A percentile compares a stretch with the other conserved stretches of the same genome.
phyloP scores from a whole-genome alignment of 257 asterid genomes.

The Cynanchum wilfordii region DNA sequence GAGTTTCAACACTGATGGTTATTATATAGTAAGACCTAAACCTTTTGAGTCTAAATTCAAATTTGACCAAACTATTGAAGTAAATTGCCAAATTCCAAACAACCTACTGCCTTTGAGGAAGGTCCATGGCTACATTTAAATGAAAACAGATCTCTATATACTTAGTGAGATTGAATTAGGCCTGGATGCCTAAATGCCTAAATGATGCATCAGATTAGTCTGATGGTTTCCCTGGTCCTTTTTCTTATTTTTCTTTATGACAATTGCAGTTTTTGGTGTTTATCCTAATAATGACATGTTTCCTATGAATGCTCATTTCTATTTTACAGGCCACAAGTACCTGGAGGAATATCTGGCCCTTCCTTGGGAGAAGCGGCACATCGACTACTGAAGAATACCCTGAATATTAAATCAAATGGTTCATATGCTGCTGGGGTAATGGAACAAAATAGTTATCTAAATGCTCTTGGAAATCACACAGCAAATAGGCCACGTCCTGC shows the following conservation, averaged over 20 bases:
- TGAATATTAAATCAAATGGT: conserved; percentile 46
- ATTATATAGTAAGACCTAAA: not conserved
- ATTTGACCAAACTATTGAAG: not conserved
- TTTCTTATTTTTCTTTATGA: not conserved
- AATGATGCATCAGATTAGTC: not conserved
- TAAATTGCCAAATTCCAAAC: not conserved
- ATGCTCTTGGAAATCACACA: conserved; percentile 34
- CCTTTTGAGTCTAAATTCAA: not conserved
- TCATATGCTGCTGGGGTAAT: conserved; percentile 17
- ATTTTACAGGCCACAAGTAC: conserved; percentile 61
- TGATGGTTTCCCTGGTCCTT: not conserved
- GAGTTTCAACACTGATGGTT: not conserved
- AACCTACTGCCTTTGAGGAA: not conserved
- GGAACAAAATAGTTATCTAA: conserved; percentile 30
- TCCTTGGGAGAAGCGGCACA: conserved; percentile 86
- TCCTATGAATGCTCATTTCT: conserved; percentile 3
- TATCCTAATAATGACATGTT: conserved; percentile 3
- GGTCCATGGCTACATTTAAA: not conserved
- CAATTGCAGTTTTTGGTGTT: not conserved
- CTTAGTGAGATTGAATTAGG: not conserved
- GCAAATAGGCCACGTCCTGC: conserved; percentile 55
- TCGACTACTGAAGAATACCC: conserved; percentile 68
- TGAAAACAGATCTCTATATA: not conserved
- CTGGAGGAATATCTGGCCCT: conserved; percentile 84
- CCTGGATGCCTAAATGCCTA: not conserved